These are phyloP conservation scores for Podaxis sp. DNA, from an alignment of 768 basidiomycete species.

Conservation along the genomic window DNA sequence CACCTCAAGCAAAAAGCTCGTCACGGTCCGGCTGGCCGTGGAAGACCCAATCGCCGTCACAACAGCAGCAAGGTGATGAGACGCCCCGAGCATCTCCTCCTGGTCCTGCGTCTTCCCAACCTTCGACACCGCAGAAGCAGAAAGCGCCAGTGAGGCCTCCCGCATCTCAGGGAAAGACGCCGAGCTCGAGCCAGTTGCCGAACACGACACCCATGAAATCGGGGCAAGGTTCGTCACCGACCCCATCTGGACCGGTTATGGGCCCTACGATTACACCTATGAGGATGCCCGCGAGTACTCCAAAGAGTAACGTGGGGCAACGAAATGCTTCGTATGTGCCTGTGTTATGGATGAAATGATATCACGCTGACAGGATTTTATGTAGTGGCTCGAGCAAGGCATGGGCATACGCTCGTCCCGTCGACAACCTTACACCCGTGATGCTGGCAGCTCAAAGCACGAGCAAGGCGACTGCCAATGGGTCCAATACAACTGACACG, in stretches of 20 bases:
- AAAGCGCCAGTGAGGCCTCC: not conserved
- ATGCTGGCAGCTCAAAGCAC: not conserved
- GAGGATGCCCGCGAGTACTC: slow-evolving; percentile 36
- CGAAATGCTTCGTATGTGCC: slow-evolving; percentile 53
- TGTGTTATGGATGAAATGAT: not conserved
- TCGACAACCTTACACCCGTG: slow-evolving; percentile 35
- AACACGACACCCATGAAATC: slow-evolving; percentile 1
- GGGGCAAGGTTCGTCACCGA: not conserved
- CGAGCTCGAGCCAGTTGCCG: not conserved
- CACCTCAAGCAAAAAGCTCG: not conserved
- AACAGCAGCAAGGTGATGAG: not conserved
- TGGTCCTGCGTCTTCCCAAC: not conserved
- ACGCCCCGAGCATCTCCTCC: not conserved
- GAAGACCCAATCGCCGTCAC: not conserved
- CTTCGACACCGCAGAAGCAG: slow-evolving; percentile 5
- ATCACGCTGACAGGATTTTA: not conserved
- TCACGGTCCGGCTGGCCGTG: not conserved
- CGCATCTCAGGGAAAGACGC: not conserved
- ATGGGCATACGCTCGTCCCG: slow-evolving; percentile 59
- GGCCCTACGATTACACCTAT: slow-evolving; percentile 69
- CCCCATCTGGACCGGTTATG: slow-evolving; percentile 37
- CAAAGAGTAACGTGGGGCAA: slow-evolving; percentile 25
- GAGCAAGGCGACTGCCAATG: not conserved
- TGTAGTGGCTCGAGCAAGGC: slow-evolving; percentile 46
- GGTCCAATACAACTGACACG: slow-evolving; percentile 14